phyloP scores from a whole-genome alignment of 179 eudicot species.

The Silene coronaria region DNA sequence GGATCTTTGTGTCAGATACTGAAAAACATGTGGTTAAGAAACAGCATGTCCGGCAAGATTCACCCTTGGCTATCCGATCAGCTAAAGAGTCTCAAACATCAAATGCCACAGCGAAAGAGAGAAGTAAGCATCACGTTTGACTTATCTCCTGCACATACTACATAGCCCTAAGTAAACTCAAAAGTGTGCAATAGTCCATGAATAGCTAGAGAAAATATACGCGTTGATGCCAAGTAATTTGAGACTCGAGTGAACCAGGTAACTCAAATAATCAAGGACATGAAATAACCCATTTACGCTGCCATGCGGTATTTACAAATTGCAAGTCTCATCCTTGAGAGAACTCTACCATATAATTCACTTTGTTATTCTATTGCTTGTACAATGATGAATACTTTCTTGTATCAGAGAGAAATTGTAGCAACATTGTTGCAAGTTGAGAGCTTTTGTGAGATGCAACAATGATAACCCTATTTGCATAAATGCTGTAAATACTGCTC shows the following conservation, averaged over 20 bases:
- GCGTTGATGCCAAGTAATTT: background rate
- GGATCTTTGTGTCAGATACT: slow-evolving; percentile 17
- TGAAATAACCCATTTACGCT: no score
- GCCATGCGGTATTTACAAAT: no score
- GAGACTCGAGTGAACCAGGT: background rate
- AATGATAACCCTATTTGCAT: no score
- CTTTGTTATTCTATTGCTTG: background rate
- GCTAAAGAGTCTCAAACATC: slow-evolving; percentile 14
- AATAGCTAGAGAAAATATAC: background rate
- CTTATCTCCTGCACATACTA: background rate
- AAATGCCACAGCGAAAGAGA: background rate
- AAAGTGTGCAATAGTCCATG: background rate
- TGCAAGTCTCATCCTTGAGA: no score
- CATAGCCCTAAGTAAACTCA: background rate
- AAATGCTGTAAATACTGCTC: no score
- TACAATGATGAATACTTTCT: background rate
- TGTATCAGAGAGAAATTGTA: no score
- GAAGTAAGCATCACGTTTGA: slow-evolving; percentile 14
- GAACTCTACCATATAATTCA: no score
- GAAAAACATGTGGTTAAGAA: slow-evolving; percentile 5
- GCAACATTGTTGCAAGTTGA: no score
- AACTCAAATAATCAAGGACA: no score
- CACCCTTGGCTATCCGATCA: background rate
- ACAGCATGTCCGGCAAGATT: slow-evolving; percentile 5
- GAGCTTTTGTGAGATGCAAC: no score